phyloP scores from a whole-genome alignment of 2,329 filamentous ascomycete species.

The Cordyceps pruinosa region DNA sequence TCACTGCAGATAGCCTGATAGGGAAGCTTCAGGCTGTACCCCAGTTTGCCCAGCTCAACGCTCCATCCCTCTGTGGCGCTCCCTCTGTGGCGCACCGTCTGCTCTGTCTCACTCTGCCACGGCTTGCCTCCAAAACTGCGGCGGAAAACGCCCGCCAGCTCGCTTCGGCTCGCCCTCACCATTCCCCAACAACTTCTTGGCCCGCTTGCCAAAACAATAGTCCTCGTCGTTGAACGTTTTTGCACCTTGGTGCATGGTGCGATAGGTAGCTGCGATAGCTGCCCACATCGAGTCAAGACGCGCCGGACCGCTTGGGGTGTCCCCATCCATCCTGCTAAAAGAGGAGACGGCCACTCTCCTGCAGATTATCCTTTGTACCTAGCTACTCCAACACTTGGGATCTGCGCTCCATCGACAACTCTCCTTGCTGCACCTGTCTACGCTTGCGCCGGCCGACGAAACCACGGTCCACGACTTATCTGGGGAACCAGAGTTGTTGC shows the following conservation, averaged over 20 bases:
- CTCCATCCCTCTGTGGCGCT: no score
- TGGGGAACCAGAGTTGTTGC: neutral
- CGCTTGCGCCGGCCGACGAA: neutral
- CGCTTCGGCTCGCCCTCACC: neutral
- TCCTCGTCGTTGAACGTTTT: neutral
- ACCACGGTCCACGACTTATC: neutral
- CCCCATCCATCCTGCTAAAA: constrained; percentile 1
- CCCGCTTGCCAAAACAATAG: neutral
- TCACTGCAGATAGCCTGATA: no score
- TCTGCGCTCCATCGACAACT: constrained; percentile 3
- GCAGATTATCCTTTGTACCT: no score
- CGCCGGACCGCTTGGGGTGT: neutral
- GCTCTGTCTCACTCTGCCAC: constrained; percentile 2
- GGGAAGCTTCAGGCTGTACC: neutral
- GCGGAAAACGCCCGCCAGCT: neutral
- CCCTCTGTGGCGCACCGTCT: no score
- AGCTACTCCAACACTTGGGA: constrained; percentile 1
- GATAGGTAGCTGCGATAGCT: neutral
- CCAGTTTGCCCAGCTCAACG: no score
- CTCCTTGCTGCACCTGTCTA: neutral
- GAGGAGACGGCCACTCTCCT: neutral
- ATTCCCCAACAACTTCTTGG: constrained; percentile 2
- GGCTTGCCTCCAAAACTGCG: neutral
- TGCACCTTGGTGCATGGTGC: neutral
- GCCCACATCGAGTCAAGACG: neutral